phyloP scores from a whole-genome alignment of 176 grass and related monocot species.

The Alopecurus myosuroides region DNA sequence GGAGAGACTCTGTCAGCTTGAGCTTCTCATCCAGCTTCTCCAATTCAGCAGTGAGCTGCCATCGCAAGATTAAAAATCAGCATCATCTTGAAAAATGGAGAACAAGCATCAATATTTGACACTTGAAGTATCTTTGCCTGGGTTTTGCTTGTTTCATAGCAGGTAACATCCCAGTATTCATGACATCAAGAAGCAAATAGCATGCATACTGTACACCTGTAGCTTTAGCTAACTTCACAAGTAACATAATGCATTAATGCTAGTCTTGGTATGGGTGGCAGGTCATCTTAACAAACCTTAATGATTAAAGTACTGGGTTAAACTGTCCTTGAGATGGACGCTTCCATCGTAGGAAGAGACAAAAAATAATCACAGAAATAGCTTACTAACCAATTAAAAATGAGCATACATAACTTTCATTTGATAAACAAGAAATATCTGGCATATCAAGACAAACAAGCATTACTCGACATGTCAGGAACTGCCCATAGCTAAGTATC shows the following conservation, averaged over 20 bases:
- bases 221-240: background rate
- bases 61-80: conserved; percentile 26
- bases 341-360: background rate
- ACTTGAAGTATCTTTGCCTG: background rate
- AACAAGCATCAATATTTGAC: background rate
- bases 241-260: background rate
- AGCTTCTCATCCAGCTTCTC: conserved; percentile 76
- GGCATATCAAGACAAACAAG: background rate
- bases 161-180: background rate
- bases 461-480: background rate
- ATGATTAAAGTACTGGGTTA: background rate
- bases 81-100: background rate
- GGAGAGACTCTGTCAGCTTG: conserved; percentile 72
- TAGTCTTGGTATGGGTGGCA: background rate
- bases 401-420: background rate
- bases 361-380: background rate
- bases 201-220: background rate
- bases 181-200: conserved; percentile 3
- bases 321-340: background rate
- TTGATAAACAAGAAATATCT: background rate
- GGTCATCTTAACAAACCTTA: background rate
- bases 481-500: background rate
- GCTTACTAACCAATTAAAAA: background rate
- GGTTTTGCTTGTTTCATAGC: background rate
- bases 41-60: conserved; percentile 61